phyloP scores from a whole-genome alignment of 78 protist genomes.

The Tieghemostelium lacteum region DNA sequence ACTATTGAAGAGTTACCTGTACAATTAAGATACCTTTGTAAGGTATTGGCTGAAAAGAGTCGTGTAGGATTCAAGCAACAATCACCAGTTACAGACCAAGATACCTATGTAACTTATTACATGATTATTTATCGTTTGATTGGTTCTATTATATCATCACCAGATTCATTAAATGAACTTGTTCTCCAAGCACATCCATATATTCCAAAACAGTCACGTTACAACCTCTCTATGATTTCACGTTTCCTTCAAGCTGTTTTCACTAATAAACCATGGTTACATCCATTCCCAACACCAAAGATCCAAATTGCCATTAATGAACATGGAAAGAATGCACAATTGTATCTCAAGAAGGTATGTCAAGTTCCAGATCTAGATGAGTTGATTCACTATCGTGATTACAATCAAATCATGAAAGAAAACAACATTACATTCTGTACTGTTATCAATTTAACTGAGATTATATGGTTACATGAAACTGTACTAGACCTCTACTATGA shows the following conservation, averaged over 20 bases:
- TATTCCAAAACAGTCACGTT: conserved; percentile 43
- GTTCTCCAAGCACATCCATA: conserved; percentile 50
- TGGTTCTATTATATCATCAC: conserved; percentile 36
- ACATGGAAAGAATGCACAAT: conserved; percentile 1
- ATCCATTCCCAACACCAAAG: conserved; percentile 13
- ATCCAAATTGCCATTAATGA: conserved; percentile 18
- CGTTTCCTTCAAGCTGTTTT: conserved; percentile 52
- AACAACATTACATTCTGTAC: conserved; percentile 44
- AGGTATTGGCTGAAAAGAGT: conserved; percentile 29
- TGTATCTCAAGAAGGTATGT: conserved; percentile 6
- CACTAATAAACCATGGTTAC: conserved; percentile 36
- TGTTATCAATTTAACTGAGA: conserved; percentile 40
- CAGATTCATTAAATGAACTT: conserved; percentile 55
- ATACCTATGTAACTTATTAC: conserved; percentile 20
- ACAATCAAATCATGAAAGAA: conserved; percentile 59
- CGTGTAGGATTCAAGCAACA: background rate
- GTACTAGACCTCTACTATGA: conserved; percentile 18
- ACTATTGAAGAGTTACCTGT: conserved; percentile 40
- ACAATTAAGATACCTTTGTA: conserved; percentile 42
- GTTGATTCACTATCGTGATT: conserved; percentile 33
- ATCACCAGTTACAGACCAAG: background rate
- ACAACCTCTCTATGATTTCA: conserved; percentile 31
- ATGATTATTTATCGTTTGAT: conserved; percentile 45
- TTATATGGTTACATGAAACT: conserved; percentile 65
- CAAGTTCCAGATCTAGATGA: conserved; percentile 52